These are phyloP conservation scores for Didymella pinodella DNA, from an alignment of 2,329 filamentous ascomycete genomes.

Conservation along the genomic window DNA sequence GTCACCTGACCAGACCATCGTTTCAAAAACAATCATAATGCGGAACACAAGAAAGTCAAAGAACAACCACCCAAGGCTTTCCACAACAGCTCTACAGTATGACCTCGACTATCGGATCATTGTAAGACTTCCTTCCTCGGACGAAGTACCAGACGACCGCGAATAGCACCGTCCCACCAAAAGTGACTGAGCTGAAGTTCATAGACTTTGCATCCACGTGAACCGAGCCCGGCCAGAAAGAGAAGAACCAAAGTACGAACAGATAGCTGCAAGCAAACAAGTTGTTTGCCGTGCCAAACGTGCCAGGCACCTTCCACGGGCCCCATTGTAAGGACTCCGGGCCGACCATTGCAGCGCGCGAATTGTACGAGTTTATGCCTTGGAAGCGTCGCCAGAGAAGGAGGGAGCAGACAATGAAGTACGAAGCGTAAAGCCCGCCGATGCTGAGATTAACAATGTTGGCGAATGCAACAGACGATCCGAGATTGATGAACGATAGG, in stretches of 20 bases:
- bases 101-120: not conserved
- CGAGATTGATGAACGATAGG: not conserved
- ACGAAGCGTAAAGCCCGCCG: not conserved
- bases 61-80: too few species aligned
- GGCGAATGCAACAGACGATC: not conserved
- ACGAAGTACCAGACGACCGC: not conserved
- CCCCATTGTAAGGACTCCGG: not conserved
- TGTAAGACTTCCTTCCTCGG: not conserved
- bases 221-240: not conserved
- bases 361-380: not conserved
- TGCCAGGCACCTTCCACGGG: not conserved
- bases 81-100: not conserved
- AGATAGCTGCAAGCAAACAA: not conserved
- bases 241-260: not conserved
- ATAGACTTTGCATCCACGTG: not conserved
- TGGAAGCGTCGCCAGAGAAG: not conserved
- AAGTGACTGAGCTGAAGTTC: not conserved
- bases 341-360: not conserved
- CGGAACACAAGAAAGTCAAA: too few species aligned
- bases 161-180: not conserved
- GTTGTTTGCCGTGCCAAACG: not conserved
- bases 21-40: too few species aligned
- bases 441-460: not conserved
- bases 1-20: too few species aligned
- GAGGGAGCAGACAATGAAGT: not conserved